Evolutionary conservation across 2,329 filamentous ascomycete species (phyloP).

Genomic region (Eurotiales sp.): DNA sequence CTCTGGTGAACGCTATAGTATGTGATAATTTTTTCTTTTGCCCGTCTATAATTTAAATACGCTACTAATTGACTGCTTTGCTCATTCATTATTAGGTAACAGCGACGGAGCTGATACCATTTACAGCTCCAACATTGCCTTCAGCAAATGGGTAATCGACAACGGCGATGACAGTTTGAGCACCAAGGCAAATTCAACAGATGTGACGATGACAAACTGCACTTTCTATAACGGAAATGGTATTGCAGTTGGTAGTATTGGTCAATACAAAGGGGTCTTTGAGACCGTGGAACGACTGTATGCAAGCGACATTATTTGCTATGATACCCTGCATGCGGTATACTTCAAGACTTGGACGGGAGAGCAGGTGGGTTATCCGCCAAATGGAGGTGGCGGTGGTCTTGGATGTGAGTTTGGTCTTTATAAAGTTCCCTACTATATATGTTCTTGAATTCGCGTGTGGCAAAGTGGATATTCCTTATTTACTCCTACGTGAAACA

Average conservation of each 20-base stretch:
- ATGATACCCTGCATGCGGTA: constrained; percentile 47
- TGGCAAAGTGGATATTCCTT: too few species aligned
- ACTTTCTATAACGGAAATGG: constrained; percentile 50
- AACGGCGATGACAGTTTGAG: constrained; percentile 55
- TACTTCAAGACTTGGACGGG: constrained; percentile 61
- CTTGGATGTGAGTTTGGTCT: constrained; percentile 49
- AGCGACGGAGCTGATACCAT: constrained; percentile 55
- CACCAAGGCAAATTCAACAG: constrained; percentile 54
- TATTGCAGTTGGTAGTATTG: constrained; percentile 57
- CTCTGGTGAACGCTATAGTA: neutral
- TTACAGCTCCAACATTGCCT: constrained; percentile 50
- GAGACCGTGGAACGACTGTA: constrained; percentile 51
- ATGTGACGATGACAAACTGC: constrained; percentile 50
- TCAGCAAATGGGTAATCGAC: constrained; percentile 48
- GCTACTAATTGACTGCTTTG: too few species aligned
- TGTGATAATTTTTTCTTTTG: neutral
- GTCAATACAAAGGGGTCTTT: constrained; percentile 49
- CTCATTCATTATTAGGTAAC: constrained; percentile 26
- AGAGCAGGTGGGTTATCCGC: constrained; percentile 48
- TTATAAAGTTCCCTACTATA: too few species aligned
- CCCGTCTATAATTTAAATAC: too few species aligned
- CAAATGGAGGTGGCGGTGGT: constrained; percentile 58
- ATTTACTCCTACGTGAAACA: neutral
- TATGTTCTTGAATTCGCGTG: too few species aligned
- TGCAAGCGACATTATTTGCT: constrained; percentile 46